phyloP scores from a whole-genome alignment of 2,329 filamentous ascomycete species.

The Fusarium nodosum region DNA sequence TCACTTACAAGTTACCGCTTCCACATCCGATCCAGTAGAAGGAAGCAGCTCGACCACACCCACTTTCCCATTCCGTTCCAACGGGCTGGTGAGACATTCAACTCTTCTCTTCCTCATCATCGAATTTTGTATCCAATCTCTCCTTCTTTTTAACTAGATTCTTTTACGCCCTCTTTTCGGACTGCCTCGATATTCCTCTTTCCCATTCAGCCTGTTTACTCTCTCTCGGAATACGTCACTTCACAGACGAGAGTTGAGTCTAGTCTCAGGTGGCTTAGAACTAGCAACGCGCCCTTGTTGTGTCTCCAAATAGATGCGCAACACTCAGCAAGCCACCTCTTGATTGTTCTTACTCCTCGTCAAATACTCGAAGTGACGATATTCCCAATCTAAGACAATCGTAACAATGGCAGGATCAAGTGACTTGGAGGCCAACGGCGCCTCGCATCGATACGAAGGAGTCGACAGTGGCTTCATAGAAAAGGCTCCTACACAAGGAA shows the following conservation, averaged over 20 bases:
- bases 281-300: slow-evolving; percentile 17
- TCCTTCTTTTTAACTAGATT: slow-evolving; percentile 2
- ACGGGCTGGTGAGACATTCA: slow-evolving; percentile 23
- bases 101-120: slow-evolving; percentile 16
- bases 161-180: slow-evolving; percentile 8
- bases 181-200: background rate
- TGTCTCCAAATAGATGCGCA: slow-evolving; percentile 11
- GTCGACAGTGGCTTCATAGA: slow-evolving; percentile 38
- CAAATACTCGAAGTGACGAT: slow-evolving; percentile 2
- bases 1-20: slow-evolving; percentile 10
- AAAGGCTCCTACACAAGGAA: slow-evolving; percentile 45
- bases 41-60: slow-evolving; percentile 20
- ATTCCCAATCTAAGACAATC: slow-evolving; percentile 15
- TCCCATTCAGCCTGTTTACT: background rate
- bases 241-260: slow-evolving; percentile 23
- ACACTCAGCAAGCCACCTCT: slow-evolving; percentile 19
- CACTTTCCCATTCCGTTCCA: slow-evolving; percentile 27
- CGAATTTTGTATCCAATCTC: slow-evolving; percentile 18
- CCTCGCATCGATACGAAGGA: slow-evolving; percentile 4
- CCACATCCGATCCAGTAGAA: slow-evolving; percentile 7
- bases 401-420: slow-evolving; percentile 24
- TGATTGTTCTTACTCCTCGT: slow-evolving; percentile 5
- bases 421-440: slow-evolving; percentile 34
- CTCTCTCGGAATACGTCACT: slow-evolving; percentile 24
- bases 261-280: slow-evolving; percentile 27